A percentile compares a stretch with the other conserved stretches of the same genome.
Evolutionary conservation across 345 rosid species (phyloP).

Genomic region (Diplotaxis tenuifolia): DNA sequence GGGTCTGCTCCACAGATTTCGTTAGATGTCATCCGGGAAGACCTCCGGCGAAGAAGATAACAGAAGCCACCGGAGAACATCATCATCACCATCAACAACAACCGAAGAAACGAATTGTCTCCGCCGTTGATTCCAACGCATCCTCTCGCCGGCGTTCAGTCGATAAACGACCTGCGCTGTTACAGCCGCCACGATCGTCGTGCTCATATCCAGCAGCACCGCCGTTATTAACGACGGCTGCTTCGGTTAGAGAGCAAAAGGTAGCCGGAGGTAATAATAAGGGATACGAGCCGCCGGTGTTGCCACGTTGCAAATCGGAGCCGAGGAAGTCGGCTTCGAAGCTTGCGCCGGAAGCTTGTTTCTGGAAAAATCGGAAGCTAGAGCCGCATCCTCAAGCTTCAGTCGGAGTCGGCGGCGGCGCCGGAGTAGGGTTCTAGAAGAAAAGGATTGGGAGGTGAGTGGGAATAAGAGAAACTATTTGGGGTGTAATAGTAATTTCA

Average conservation of each 20-base stretch:
- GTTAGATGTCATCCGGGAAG: slow-evolving; percentile 64
- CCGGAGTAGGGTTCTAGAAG: slow-evolving; percentile 67
- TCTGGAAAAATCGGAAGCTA: slow-evolving; percentile 85
- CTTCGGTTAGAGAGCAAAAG: slow-evolving; percentile 55
- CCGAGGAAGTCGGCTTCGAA: slow-evolving; percentile 71
- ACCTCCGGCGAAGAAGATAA: slow-evolving; percentile 36
- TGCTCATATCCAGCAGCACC: slow-evolving; percentile 77
- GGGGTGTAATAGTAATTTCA: slow-evolving; percentile 33
- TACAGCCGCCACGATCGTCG: slow-evolving; percentile 74
- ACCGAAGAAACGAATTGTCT: slow-evolving; percentile 48
- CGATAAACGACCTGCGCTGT: slow-evolving; percentile 30
- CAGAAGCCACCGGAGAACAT: slow-evolving; percentile 23
- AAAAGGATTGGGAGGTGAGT: background rate
- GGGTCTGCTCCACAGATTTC: slow-evolving; percentile 94
- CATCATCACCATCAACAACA: slow-evolving; percentile 20
- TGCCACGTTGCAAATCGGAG: slow-evolving; percentile 92
- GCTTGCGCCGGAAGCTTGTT: slow-evolving; percentile 72
- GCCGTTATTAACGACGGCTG: slow-evolving; percentile 38
- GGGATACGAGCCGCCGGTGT: slow-evolving; percentile 61
- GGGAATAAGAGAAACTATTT: slow-evolving; percentile 21
- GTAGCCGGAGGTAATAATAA: slow-evolving; percentile 43
- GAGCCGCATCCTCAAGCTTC: slow-evolving; percentile 71
- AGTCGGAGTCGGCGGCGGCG: slow-evolving; percentile 68
- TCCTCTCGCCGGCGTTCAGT: slow-evolving; percentile 37
- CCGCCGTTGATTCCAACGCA: slow-evolving; percentile 36